phyloP scores from a whole-genome alignment of 768 basidiomycete genomes.

The Pholiota conissans region DNA sequence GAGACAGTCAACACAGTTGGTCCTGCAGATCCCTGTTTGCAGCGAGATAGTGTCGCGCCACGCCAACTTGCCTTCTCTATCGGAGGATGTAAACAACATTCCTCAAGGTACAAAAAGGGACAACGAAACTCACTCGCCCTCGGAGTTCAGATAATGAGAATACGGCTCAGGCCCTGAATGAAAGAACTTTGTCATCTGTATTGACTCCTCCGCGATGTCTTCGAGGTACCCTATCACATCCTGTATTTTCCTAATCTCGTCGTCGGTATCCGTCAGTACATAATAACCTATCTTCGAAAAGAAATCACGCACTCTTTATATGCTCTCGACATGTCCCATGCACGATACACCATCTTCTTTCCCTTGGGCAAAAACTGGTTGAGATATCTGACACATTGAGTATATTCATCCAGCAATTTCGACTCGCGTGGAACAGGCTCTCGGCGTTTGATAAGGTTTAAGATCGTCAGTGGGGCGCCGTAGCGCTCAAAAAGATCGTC shows the following conservation, averaged over 20 bases:
- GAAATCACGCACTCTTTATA: slow-evolving; percentile 75
- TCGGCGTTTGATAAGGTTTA: slow-evolving; percentile 92
- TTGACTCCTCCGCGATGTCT: slow-evolving; percentile 91
- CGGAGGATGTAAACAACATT: background rate
- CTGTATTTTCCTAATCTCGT: slow-evolving; percentile 72
- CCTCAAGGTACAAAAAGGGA: background rate
- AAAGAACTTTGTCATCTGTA: slow-evolving; percentile 92
- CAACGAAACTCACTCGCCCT: slow-evolving; percentile 35
- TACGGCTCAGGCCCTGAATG: slow-evolving; percentile 90
- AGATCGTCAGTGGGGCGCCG: slow-evolving; percentile 83
- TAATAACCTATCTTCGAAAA: background rate
- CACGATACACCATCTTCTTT: slow-evolving; percentile 86
- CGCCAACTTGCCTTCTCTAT: slow-evolving; percentile 28
- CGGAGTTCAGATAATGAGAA: slow-evolving; percentile 60
- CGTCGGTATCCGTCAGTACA: background rate
- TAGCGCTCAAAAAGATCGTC: slow-evolving; percentile 88
- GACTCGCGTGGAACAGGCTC: slow-evolving; percentile 82
- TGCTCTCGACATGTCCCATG: slow-evolving; percentile 96
- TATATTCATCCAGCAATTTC: slow-evolving; percentile 88
- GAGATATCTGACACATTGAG: slow-evolving; percentile 87
- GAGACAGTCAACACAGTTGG: slow-evolving; percentile 96
- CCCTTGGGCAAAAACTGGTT: slow-evolving; percentile 91
- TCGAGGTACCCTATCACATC: slow-evolving; percentile 95
- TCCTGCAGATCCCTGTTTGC: slow-evolving; percentile 91
- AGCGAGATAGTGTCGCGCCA: slow-evolving; percentile 74